Base-by-base conservation (phyloP, 2,329 filamentous ascomycete species). In the Kalmusia sp. region DNA sequence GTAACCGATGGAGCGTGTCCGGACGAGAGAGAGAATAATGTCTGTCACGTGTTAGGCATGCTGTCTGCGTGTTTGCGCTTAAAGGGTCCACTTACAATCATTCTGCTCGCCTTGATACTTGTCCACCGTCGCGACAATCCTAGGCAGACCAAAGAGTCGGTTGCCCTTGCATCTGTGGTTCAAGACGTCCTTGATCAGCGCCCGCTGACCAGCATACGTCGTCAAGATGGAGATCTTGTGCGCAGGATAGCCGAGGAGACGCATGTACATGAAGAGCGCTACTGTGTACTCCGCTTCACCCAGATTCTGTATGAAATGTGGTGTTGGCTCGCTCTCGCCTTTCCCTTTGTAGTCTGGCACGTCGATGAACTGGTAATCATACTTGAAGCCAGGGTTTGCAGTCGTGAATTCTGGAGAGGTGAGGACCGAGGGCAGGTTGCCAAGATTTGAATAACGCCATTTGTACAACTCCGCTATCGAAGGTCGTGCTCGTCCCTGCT, bases 31-130 rank as follows among this genome's bases (percentile, higher is more conserved):
- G 51, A 99, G 85, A 65, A 99, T 96, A 63, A 99, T 87, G 69
- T 97, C 91, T 95, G 52, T 2, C 14, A 1, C 7, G 12, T 35
- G 40, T 64, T 57, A 67, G 55, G 6, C 25, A 30, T 39, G 12
- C 9, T 17, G 4, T 39, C 9, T n/a, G n/a, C n/a, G n/a, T n/a
- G 6, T 43, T 15, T 15, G 33, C 27, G 35, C 6, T 22, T 25
- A 21, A 17, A 12, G 4, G 12, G 1, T 51, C 9, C 6, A 86
- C 90, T 82, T 82, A 95, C 91, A 98, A 70, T 99, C 95, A 76
- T 99, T 99, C 77, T 99, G 95, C 80, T 99, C 95, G 72, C 95
- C 96, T 79, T 99, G 95, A 69, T 98, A 99, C 74, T 96, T 97
- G 79, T 99, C 95, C 58, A 99, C 93, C 4, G 96, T 99, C 3